Percentiles rank a stretch among this genome's conserved stretches.
Evolutionary conservation across 257 asterid genomes (phyloP).

Genomic region (Ilex asprella): DNA sequence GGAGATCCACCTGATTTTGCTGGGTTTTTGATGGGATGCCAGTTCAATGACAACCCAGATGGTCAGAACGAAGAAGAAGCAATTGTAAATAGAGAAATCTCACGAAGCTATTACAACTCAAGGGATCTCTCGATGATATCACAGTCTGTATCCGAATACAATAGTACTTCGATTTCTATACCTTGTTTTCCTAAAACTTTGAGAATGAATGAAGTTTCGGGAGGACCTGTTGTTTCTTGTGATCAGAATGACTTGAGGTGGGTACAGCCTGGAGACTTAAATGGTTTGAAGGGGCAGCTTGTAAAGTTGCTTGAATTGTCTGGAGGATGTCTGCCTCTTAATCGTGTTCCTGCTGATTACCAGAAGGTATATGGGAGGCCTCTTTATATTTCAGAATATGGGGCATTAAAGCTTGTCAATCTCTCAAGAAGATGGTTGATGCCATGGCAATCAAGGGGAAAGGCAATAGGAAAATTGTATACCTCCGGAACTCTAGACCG

Average conservation of each 20-base stretch:
- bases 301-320: conserved; percentile 61
- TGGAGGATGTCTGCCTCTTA: conserved; percentile 65
- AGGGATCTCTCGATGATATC: conserved; percentile 44
- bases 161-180: conserved; percentile 25
- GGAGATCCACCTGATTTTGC: conserved; percentile 29
- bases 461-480: conserved; percentile 50
- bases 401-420: conserved; percentile 56
- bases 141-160: conserved; percentile 42
- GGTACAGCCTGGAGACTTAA: conserved; percentile 91
- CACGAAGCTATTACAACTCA: conserved; percentile 27
- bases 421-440: conserved; percentile 75
- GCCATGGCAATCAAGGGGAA: conserved; percentile 46
- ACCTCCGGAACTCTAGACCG: conserved; percentile 33
- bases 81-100: conserved; percentile 54
- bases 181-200: conserved; percentile 30
- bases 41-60: conserved; percentile 33
- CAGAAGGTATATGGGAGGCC: conserved; percentile 71
- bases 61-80: conserved; percentile 72
- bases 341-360: conserved; percentile 64
- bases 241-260: conserved; percentile 40
- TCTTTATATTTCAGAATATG: conserved; percentile 65
- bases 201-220: conserved; percentile 39
- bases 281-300: conserved; percentile 72
- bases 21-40: conserved; percentile 32
- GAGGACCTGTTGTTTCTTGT: conserved; percentile 19